phyloP scores from a whole-genome alignment of 768 basidiomycete genomes.

The Pseudohyphozyma bogoriensis region DNA sequence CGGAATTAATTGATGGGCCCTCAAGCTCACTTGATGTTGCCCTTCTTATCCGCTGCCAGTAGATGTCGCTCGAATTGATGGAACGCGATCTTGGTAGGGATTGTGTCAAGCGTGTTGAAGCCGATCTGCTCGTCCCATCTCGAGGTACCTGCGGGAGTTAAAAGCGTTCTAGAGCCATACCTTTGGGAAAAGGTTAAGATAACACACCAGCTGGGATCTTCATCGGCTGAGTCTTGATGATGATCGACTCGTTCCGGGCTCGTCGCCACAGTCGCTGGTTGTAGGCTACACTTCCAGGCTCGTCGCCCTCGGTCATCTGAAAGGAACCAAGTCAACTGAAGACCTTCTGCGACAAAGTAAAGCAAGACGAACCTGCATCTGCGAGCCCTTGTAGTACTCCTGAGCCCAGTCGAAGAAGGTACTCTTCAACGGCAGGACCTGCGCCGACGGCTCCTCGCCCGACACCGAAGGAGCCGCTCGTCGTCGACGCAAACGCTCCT shows the following conservation, averaged over 20 bases:
- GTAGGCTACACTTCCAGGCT: conserved; percentile 85
- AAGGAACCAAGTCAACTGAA: conserved; percentile 8
- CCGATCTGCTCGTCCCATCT: conserved; percentile 40
- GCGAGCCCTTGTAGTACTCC: conserved; percentile 96
- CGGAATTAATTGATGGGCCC: background rate
- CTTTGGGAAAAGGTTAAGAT: background rate
- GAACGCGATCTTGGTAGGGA: conserved; percentile 63
- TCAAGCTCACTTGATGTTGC: conserved; percentile 61
- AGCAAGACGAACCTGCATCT: conserved; percentile 74
- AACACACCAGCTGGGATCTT: conserved; percentile 62
- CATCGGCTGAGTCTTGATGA: conserved; percentile 58
- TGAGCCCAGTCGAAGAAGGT: conserved; percentile 90
- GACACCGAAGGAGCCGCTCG: conserved; percentile 44
- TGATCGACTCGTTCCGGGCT: conserved; percentile 72
- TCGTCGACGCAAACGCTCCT: conserved; percentile 67
- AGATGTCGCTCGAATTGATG: conserved; percentile 88
- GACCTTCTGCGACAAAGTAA: background rate
- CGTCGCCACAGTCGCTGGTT: conserved; percentile 95
- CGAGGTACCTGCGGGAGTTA: conserved; percentile 19
- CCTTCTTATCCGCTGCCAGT: conserved; percentile 70
- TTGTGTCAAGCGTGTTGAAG: conserved; percentile 37
- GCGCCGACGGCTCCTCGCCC: conserved; percentile 35
- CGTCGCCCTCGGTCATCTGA: conserved; percentile 87
- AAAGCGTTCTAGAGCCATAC: too few relatives aligned
- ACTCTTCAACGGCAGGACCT: conserved; percentile 62